phyloP scores from a whole-genome alignment of 2,329 filamentous ascomycete species.

The Rhytidhysteron rufulum region DNA sequence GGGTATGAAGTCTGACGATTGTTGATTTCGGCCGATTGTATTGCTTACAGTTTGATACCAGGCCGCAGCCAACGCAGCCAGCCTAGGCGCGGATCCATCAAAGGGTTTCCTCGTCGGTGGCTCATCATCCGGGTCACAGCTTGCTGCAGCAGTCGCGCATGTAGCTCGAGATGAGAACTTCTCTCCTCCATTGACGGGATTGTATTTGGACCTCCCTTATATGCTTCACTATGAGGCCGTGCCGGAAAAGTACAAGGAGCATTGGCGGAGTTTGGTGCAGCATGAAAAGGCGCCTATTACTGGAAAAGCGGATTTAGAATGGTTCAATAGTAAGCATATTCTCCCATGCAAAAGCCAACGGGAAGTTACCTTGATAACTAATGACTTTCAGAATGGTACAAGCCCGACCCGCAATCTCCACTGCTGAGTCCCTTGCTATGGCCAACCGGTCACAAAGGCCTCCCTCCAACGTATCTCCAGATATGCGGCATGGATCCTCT shows the following conservation, averaged over 20 bases:
- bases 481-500: constrained; percentile 48
- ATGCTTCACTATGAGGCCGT: constrained; percentile 12
- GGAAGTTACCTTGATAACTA: background rate
- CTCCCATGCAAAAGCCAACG: background rate
- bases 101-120: constrained; percentile 44
- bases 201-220: constrained; percentile 8
- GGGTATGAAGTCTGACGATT: too few relatives aligned
- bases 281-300: constrained; percentile 13
- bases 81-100: constrained; percentile 10
- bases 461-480: constrained; percentile 50
- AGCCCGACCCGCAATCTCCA: constrained; percentile 24
- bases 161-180: constrained; percentile 14
- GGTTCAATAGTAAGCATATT: constrained; percentile 10
- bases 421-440: constrained; percentile 20
- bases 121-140: constrained; percentile 43
- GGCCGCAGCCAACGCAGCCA: constrained; percentile 17
- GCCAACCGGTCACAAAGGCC: constrained; percentile 15
- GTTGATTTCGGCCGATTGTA: constrained; percentile 47
- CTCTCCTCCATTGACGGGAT: constrained; percentile 12
- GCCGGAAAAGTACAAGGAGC: constrained; percentile 11
- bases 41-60: constrained; percentile 5
- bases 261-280: constrained; percentile 14
- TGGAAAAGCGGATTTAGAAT: constrained; percentile 7
- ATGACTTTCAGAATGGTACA: constrained; percentile 19
- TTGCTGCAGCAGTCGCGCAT: constrained; percentile 13